Percentiles rank a stretch among this genome's conserved stretches.
phyloP scores from a whole-genome alignment of 2,329 filamentous ascomycete genomes.

The Meredithiella fracta region DNA sequence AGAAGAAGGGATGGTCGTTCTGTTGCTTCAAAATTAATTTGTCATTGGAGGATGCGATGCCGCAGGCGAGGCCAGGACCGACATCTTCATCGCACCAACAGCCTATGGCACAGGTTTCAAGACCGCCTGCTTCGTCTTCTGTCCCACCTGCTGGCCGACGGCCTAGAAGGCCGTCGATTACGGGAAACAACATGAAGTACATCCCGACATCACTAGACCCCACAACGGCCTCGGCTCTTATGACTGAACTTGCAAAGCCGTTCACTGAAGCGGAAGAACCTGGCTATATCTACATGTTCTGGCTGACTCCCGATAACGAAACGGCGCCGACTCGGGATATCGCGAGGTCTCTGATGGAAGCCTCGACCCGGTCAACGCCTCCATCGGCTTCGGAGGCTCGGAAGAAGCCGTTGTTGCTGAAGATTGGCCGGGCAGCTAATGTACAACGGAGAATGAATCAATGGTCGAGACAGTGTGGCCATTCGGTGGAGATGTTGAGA shows the following conservation, averaged over 20 bases:
- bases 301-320: slow-evolving; percentile 50
- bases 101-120: slow-evolving; percentile 27
- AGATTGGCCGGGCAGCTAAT: slow-evolving; percentile 56
- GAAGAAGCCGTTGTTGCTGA: slow-evolving; percentile 48
- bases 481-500: slow-evolving; percentile 70
- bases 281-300: slow-evolving; percentile 98
- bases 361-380: slow-evolving; percentile 21
- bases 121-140: slow-evolving; percentile 16
- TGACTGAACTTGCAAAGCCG: slow-evolving; percentile 62
- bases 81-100: not conserved
- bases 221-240: slow-evolving; percentile 50
- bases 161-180: slow-evolving; percentile 12
- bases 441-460: slow-evolving; percentile 83
- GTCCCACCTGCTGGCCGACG: slow-evolving; percentile 13
- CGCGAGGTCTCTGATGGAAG: slow-evolving; percentile 8
- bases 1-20: slow-evolving; percentile 1
- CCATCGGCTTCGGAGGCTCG: slow-evolving; percentile 19
- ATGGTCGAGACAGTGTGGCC: slow-evolving; percentile 85
- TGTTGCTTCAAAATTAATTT: slow-evolving; percentile 9
- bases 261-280: slow-evolving; percentile 50
- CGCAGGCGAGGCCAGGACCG: not conserved
- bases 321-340: not conserved
- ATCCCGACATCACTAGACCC: slow-evolving; percentile 54
- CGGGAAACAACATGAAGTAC: slow-evolving; percentile 36
- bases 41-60: not conserved